Evolutionary conservation across 1,284 basidiomycete genomes (phyloP), one percentile per base, ranked within the genome.

Genomic region (Trametes pubescens): DNA sequence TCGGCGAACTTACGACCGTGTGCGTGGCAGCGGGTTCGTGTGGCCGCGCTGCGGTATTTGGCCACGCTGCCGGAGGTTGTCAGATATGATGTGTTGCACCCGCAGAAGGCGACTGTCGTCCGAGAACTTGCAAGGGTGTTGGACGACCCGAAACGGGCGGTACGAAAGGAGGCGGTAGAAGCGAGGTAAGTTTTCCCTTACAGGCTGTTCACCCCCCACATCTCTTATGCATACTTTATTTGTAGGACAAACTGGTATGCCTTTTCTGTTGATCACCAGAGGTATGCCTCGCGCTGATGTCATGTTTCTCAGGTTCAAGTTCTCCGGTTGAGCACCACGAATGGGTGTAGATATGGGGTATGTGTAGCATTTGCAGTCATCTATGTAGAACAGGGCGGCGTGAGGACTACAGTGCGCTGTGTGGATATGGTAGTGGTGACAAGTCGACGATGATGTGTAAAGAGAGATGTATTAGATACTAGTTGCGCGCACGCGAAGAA

Each of bases 91-190:
- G 79, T 90, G 24, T 80, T 98, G 59, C 91, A 94, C 71, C 88
- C 89, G 7, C 83, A 87, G 71, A 96, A 93, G 76, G 68, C 83
- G 1, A 77, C 75, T 0, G 93, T 98, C 10, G 77, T 98, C 54
- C 86, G 87, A 38, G 88, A 91, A 61, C 82, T 99, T 29, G 90
- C 84, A 0, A 84, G 81, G 61, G 86, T 84, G 10, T 76, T 98
- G 51, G 96, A 98, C 74, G 96, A 98, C 77, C 91, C 92, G 2
- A 92, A 91, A 73, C 82, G 91, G 64, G 78, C 79, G 0, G 95
- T 98, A 9, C 82, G 96, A 48, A 89, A 87, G 71, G 92, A 93
- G 71, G 96, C 95, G 0, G 96, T 98, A 7, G 88, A 94, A 73
- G 90, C 94, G 58, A 81, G 96, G 84, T 84, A 69, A 32, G 80